Conservation (phyloP, 2,329 filamentous ascomycete genomes). For the Sphaerostilbella broomeana region DNA sequence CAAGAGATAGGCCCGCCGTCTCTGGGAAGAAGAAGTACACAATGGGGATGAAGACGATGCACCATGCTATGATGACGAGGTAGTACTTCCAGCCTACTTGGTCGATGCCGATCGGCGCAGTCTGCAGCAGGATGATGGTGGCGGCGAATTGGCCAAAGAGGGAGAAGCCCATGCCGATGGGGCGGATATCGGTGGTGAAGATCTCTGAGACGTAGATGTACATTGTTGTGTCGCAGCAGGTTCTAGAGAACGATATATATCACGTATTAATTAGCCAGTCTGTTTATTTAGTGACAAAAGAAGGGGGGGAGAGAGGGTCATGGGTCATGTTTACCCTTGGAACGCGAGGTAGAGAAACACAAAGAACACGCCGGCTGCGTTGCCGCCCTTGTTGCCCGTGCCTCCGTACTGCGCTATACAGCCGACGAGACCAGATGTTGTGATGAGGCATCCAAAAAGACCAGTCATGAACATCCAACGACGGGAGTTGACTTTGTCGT, state of each 20-base stretch:
- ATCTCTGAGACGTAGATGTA: conserved; percentile 34
- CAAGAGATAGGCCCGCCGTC: conserved; percentile 30
- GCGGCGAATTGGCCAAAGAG: conserved; percentile 44
- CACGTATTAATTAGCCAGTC: too few relatives aligned
- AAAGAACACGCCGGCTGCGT: conserved; percentile 35
- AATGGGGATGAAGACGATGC: conserved; percentile 22
- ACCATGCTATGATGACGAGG: conserved; percentile 40
- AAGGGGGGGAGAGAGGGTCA: not conserved
- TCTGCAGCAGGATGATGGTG: conserved; percentile 43
- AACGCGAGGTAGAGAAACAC: conserved; percentile 43
- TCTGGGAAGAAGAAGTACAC: conserved; percentile 29
- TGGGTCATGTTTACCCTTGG: conserved; percentile 30
- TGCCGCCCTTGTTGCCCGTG: conserved; percentile 32
- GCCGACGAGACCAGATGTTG: conserved; percentile 27
- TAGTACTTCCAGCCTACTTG: conserved; percentile 45
- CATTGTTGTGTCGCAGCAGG: conserved; percentile 34
- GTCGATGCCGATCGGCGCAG: conserved; percentile 29
- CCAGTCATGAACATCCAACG: conserved; percentile 36
- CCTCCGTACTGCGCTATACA: conserved; percentile 31
- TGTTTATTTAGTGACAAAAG: not conserved
- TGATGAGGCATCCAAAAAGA: conserved; percentile 35
- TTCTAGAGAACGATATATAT: conserved; percentile 24
- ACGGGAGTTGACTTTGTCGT: conserved; percentile 41
- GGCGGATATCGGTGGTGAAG: conserved; percentile 41
- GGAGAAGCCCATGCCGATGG: conserved; percentile 46